Evolutionary conservation across 164 flowering plant species (phyloP), one percentile per base, ranked within the genome.

Genomic region (Dillenia turbinata): DNA sequence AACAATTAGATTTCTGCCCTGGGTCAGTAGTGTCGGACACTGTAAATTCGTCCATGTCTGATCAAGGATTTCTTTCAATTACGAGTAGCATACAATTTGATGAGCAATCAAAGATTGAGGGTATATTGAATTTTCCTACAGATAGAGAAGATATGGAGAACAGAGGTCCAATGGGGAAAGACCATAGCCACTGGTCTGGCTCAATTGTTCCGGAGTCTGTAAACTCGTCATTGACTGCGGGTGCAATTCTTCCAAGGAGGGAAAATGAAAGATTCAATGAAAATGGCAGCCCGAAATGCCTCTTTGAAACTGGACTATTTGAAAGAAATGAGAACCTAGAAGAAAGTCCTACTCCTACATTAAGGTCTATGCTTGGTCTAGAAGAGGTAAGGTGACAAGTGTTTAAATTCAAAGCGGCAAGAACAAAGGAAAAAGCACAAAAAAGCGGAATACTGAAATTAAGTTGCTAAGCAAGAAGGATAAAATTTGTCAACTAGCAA

Each of bases 311-410:
- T 45, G 56, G 47, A 15, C 55, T 52, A 62, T 43, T 63, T 59
- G 71, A 69, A 9, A 45, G 44, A 57, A 33, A 33, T 33, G 81
- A 71, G 24, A 59, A 65, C 43, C 33, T 33, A 33, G 40, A 26
- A 15, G 72, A 69, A 12, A 72, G 71, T 60, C 68, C 81, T 52
- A 22, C 52, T 10, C 69, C 57, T 3, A 8, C 10, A 44, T 48
- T 49, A 33, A 64, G 43, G 40, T 75, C 74, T 8, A 70, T 60
- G 17, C 58, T 68, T 85, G 88, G 84, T 81, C 84, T 1, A 78
- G 89, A 67, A 82, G 87, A 73, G 81, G 89, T 52, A 84, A 84
- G 67, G 71, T 75, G 53, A 65, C 64, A 13, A 64, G 81, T 68
- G 77, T 64, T 61, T 71, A 19, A 51, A 14, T 84, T 70, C 77